These are phyloP conservation scores for Raddia distichophylla DNA, from an alignment of 176 grass and related monocot species.

Conservation along the genomic window DNA sequence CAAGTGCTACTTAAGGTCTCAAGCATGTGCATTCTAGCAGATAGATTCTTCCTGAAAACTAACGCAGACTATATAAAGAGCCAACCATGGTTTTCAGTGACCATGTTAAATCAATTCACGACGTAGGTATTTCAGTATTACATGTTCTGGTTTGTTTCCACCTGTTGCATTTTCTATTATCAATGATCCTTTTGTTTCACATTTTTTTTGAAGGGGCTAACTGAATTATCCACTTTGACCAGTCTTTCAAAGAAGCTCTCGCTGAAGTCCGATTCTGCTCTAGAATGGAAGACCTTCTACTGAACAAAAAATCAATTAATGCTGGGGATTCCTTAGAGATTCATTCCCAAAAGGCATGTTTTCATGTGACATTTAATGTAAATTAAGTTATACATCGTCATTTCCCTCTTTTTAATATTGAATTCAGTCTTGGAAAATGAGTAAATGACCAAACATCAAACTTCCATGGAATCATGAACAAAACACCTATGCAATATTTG, in stretches of 20 bases:
- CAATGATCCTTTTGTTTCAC: conserved; percentile 15
- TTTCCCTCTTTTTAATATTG: not conserved
- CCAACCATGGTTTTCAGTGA: conserved; percentile 14
- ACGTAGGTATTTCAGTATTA: conserved; percentile 13
- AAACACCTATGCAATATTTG: not conserved
- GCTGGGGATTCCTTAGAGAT: conserved; percentile 78
- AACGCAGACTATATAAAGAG: not conserved
- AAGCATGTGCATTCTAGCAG: not conserved
- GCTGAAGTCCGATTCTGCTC: conserved; percentile 77
- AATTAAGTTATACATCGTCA: conserved; percentile 32
- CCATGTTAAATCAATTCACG: conserved; percentile 8
- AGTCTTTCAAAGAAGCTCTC: conserved; percentile 84
- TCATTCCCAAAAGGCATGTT: conserved; percentile 86
- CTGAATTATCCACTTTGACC: not conserved
- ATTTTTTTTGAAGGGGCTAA: conserved; percentile 35
- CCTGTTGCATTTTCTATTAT: conserved; percentile 34
- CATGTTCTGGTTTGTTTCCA: not conserved
- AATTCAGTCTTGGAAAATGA: conserved; percentile 24
- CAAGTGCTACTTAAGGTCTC: not conserved
- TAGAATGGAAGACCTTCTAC: conserved; percentile 81
- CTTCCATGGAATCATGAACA: conserved; percentile 20
- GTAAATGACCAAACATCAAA: conserved; percentile 9
- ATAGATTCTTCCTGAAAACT: conserved; percentile 20
- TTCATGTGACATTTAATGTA: conserved; percentile 31
- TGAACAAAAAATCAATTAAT: conserved; percentile 85